Conservation (phyloP, 2,329 filamentous ascomycete genomes). For the Diaporthe longicolla region DNA sequence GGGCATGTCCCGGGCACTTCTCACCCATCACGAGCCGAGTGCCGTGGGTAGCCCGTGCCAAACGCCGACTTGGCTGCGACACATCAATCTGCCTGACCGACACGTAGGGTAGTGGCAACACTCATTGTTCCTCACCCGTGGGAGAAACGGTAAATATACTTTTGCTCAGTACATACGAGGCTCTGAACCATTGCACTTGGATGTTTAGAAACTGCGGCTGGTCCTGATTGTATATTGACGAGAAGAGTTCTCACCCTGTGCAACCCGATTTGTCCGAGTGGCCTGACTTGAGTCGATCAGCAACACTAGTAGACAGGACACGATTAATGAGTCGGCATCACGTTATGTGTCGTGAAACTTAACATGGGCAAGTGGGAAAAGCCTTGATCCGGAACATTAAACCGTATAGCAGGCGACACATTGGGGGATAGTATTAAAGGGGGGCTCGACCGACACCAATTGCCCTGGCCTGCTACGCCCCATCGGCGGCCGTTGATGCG, state of each 20-base stretch:
- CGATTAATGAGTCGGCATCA: constrained; percentile 39
- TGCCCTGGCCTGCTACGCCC: constrained; percentile 4
- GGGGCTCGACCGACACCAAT: constrained; percentile 17
- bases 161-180: not conserved
- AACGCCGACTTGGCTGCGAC: constrained; percentile 29
- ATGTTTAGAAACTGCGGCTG: not conserved
- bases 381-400: constrained; percentile 18
- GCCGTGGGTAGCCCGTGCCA: constrained; percentile 35
- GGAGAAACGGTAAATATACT: not conserved
- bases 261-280: constrained; percentile 1
- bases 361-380: constrained; percentile 31
- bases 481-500: constrained; percentile 29
- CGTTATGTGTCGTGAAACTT: constrained; percentile 40
- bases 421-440: constrained; percentile 25
- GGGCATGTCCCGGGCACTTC: constrained; percentile 22
- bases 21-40: constrained; percentile 37
- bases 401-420: constrained; percentile 3
- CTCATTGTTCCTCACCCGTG: not conserved
- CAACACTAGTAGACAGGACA: constrained; percentile 28
- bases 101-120: constrained; percentile 2
- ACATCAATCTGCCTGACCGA: constrained; percentile 10
- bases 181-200: not conserved
- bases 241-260: not conserved
- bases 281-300: constrained; percentile 34
- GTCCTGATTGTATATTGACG: not conserved